Base-by-base conservation (phyloP, 768 basidiomycete species). In the Lactarius quietus region DNA sequence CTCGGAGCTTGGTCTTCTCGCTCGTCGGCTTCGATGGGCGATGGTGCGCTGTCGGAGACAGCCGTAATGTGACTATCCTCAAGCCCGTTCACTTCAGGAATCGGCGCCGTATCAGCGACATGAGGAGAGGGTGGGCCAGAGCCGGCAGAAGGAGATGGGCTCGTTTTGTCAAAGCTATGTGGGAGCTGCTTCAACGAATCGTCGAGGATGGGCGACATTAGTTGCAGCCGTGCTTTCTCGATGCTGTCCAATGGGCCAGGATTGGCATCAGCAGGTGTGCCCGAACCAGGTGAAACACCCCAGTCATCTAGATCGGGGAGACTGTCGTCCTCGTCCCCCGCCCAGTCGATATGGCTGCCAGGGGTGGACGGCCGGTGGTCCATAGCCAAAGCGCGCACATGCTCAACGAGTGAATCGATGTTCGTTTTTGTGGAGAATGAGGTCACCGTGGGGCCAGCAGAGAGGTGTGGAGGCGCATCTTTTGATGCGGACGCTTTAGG, bases 341-440 rank as follows among this genome's bases (percentile, higher is more conserved):
- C 92, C 92, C 92, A 94, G 75, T 93, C 91, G 64, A 93, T 88
- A 68, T 93, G 90, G 64, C 86, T 89, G 38, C 86, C 88, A 17
- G 89, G 89, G 1, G 89, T 88, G 18, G 83, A 77, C 15, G 89
- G 86, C 52, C 88, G 80, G 59, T 84, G 80, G 43, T 76, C 86
- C 85, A 91, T 89, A 10, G 89, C 88, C 8, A 85, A 84, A 10
- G 89, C 86, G 56, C 89, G 79, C 14, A 90, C 86, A 59, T 85
- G 88, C 72, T 92, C 89, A 17, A 92, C 90, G 14, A 91, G 79
- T n/a, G 85, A 85, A 72, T 91, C 86, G 58, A 92, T 86, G 67
- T 89, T 83, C 57, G 83, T 81, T 54, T 82, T 82, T 72, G 86
- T 79, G 65, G 85, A 85, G 61, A 78, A 77, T 3, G 78, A 65